Conservation (phyloP, 768 basidiomycete species). For the Amyloporia xantha region DNA sequence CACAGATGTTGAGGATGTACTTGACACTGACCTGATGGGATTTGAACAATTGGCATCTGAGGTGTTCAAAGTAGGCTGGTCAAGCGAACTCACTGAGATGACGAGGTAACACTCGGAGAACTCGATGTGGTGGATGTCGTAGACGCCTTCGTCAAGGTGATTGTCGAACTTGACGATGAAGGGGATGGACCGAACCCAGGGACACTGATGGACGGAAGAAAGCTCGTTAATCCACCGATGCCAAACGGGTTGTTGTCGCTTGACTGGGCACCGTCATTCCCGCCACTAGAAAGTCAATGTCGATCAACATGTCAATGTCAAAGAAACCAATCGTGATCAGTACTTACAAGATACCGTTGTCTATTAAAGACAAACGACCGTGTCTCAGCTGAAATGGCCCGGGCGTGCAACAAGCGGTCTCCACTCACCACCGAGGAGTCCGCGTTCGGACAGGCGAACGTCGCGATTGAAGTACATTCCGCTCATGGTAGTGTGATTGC, state of each 20-base stretch:
- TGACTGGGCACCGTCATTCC: not conserved
- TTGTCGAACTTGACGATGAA: constrained; percentile 5
- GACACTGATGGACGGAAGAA: not conserved
- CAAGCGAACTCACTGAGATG: not conserved
- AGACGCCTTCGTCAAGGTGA: constrained; percentile 5
- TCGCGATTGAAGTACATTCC: constrained; percentile 12
- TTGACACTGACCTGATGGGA: not conserved
- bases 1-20: not conserved
- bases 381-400: not conserved
- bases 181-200: not conserved
- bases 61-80: too few species aligned
- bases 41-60: too few species aligned
- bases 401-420: too few species aligned
- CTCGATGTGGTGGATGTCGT: not conserved
- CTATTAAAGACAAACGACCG: not conserved
- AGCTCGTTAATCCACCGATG: not conserved
- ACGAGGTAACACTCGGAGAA: not conserved
- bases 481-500: not conserved
- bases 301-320: constrained; percentile 12
- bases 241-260: constrained; percentile 1
- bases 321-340: too few species aligned
- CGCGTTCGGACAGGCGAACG: constrained; percentile 17
- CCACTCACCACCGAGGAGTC: constrained; percentile 24
- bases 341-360: constrained; percentile 21
- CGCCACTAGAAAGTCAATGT: not conserved